Evolutionary conservation across 164 flowering plant species (phyloP), one percentile per base, ranked within the genome.

Genomic region (Paratinospora sagittata): DNA sequence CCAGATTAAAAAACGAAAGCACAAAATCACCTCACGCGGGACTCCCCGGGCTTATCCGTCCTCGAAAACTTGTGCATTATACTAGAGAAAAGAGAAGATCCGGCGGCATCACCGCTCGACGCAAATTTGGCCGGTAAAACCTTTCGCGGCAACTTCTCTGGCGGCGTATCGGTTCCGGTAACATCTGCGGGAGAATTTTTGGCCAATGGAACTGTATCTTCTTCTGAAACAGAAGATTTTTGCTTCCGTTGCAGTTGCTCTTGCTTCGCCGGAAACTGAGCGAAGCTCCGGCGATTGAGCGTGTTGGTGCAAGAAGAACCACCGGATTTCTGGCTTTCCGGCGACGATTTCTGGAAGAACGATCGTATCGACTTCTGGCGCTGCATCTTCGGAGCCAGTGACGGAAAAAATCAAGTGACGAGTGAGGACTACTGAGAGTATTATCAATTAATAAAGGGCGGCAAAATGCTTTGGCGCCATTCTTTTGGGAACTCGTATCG

Each of bases 121-220:
- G 63, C 12, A 47, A 75, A 70, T 27, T 24, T 68, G 0, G 73
- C 61, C 65, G 85, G 80, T 2, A 88, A 37, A 68, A 85, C 55
- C 82, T 66, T 86, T 41, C 92, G 87, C 10, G 88, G 97, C 65
- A 77, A 81, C 81, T 95, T 95, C 79, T 91, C 98, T 57, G 96
- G 96, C 64, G 97, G 99, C 72, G 99, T 95, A n/a, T 95, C 98
- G 49, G 82, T 87, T 57, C 90, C 97, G 23, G 58, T 72, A 16
- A 84, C 36, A n/a, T 89, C 90, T 16, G 49, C 65, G 16, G 63
- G 55, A 43, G 78, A 70, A 61, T 77, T 73, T 10, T 36, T 71
- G 17, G 67, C 33, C 63, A 27, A 45, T 6, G 72, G 57, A 63
- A 19, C 63, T 1, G 66, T 43, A 12, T 76, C 68, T 17, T 72